Conservation (phyloP, 208 protist species). For the Trypanosoma boissoni region DNA sequence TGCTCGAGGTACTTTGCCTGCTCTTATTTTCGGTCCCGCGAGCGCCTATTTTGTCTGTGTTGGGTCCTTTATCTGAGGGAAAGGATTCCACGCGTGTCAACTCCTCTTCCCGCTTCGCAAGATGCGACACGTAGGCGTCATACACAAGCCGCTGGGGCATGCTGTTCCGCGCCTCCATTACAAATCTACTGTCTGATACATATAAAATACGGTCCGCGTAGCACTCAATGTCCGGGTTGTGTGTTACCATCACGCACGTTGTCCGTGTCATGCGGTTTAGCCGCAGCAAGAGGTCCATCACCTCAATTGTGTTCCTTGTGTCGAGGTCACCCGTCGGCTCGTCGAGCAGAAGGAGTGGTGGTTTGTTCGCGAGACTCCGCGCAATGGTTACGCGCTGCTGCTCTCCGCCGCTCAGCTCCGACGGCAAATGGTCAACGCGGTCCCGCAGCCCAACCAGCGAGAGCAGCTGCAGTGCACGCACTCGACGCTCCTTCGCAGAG, state of each 20-base stretch:
- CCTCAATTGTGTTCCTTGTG: slow-evolving; percentile 94
- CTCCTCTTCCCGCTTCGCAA: slow-evolving; percentile 48
- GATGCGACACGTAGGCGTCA: slow-evolving; percentile 74
- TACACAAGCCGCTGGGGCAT: slow-evolving; percentile 72
- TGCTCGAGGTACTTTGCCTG: neutral
- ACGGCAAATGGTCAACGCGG: slow-evolving; percentile 93
- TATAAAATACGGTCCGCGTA: slow-evolving; percentile 97
- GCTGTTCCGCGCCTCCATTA: slow-evolving; percentile 87
- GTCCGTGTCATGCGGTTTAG: slow-evolving; percentile 91
- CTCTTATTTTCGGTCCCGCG: neutral
- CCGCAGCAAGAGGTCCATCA: slow-evolving; percentile 97
- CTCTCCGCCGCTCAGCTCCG: slow-evolving; percentile 96
- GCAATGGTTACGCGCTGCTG: slow-evolving; percentile 95
- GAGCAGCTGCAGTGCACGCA: slow-evolving; percentile 88
- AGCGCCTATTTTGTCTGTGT: neutral
- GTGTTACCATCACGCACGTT: slow-evolving; percentile 97
- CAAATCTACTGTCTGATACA: slow-evolving; percentile 91
- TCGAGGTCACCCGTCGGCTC: slow-evolving; percentile 97
- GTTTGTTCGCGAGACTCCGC: slow-evolving; percentile 94
- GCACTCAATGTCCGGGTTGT: slow-evolving; percentile 97
- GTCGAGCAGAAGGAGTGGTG: slow-evolving; percentile 94
- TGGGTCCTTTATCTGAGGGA: neutral
- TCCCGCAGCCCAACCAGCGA: slow-evolving; percentile 94
- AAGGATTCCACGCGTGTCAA: slow-evolving; percentile 1
- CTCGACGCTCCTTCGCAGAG: slow-evolving; percentile 63